Evolutionary conservation across 306 rosid species (phyloP), one percentile per base, ranked within the genome.

Genomic region (Citrullus colocynthis): DNA sequence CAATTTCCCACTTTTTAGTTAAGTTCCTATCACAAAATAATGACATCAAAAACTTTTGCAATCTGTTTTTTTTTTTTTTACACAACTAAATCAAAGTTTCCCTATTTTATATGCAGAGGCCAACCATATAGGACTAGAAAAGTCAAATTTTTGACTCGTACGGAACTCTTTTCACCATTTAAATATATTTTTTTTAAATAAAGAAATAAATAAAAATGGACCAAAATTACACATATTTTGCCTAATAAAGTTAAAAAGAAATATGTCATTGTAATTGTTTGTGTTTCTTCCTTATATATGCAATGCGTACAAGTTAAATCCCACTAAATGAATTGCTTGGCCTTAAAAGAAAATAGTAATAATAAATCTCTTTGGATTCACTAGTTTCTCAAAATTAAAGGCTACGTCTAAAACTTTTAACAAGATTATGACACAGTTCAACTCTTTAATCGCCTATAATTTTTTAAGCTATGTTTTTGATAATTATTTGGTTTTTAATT

Each of bases 241-340:
- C 45, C 13, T 17, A 0, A 3, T 34, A 63, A 63, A 34, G 24
- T 30, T 62, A 2, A 14, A 30, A 62, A 55, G 30, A n/a, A 57
- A 36, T 15, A 64, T 16, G 12, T 15, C 0, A 36, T 16, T 16
- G 36, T 14, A 63, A 63, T 62, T 15, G 44, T 30, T 32, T 63
- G 20, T 14, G 70, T 63, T 63, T 63, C 12, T 34, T 32, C 18
- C n/a, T 48, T 2, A 58, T 36, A 58, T 36, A 69, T 69, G 75
- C 75, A 69, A 67, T 69, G 55, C 75, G 75, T 69, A 69, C 55
- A 69, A 69, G 75, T 69, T 69, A 69, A 69, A 69, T 69, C 11
- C 55, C 36, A 69, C 75, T 42, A 4, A 69, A 20, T 45, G 74
- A 67, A 18, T 39, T 41, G 28, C 52, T 66, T 65, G 36, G 9